phyloP scores from a whole-genome alignment of 306 rosid genomes.

The Trifolium dubium region DNA sequence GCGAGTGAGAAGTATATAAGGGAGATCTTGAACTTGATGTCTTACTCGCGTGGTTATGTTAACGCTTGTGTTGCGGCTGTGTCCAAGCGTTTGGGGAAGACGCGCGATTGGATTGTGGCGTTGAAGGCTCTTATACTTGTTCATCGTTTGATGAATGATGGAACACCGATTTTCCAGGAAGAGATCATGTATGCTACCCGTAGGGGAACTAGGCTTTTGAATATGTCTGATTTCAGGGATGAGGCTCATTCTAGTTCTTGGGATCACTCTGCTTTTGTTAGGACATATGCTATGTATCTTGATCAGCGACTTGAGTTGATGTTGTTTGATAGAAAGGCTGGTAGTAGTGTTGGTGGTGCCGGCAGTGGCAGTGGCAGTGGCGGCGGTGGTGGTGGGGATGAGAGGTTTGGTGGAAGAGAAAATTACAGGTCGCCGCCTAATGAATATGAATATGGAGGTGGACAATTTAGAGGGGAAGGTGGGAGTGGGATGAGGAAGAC shows the following conservation, averaged over 20 bases:
- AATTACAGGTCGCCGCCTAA: constrained; percentile 80
- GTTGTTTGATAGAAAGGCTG: constrained; percentile 60
- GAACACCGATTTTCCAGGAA: constrained; percentile 77
- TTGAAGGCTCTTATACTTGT: constrained; percentile 75
- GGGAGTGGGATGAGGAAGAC: constrained; percentile 77
- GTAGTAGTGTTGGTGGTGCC: not conserved
- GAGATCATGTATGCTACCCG: constrained; percentile 90
- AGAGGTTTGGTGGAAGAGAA: constrained; percentile 60
- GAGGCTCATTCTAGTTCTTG: constrained; percentile 98
- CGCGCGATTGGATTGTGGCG: constrained; percentile 98
- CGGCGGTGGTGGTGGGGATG: constrained; percentile 41
- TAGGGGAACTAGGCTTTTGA: constrained; percentile 86
- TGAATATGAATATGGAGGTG: constrained; percentile 64
- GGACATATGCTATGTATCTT: constrained; percentile 86
- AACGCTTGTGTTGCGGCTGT: constrained; percentile 74
- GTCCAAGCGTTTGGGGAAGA: constrained; percentile 87
- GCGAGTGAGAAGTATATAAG: constrained; percentile 85
- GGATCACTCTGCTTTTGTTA: constrained; percentile 92
- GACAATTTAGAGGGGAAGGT: constrained; percentile 58
- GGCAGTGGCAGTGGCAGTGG: not conserved
- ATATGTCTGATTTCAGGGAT: constrained; percentile 86
- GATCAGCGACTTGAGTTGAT: constrained; percentile 89
- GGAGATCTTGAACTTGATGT: constrained; percentile 73
- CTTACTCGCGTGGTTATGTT: constrained; percentile 83
- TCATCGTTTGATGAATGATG: constrained; percentile 83